Evolutionary conservation across 2,329 filamentous ascomycete genomes (phyloP), one percentile per base, ranked within the genome.

Genomic region (Colletotrichum theobromicola): DNA sequence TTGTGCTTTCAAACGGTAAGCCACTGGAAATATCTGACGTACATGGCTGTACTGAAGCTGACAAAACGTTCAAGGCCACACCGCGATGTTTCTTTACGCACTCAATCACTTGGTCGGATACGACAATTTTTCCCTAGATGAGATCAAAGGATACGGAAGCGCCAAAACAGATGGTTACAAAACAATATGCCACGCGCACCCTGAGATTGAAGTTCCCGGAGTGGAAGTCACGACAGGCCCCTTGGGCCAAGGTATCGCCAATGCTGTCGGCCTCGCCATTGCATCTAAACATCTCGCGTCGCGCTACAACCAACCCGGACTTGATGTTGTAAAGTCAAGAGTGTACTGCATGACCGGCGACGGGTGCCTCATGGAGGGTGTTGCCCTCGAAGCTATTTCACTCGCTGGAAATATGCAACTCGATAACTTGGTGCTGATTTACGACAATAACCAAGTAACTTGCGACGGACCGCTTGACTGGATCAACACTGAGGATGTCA

Each of bases 161-260:
- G 67, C 76, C 15, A 78, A 89, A 76, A 86, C 18, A 32, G 24
- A 53, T 2, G 62, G 62, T 3, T 64, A 64, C 62, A 66, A 68
- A 35, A 58, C 55, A 2, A 77, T 89, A 3, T 90, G 87, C 69
- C 89, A 87, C 3, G 88, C 86, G 0, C 89, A 88, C 75, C 89
- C 89, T 0, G 89, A 91, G 76, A 90, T 90, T 57, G 88, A 91
- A 76, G 82, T 87, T 50, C 85, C 88, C 21, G 89, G 89, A 2
- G 84, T 91, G 50, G 89, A 91, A 78, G 88, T 91, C 2, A 91
- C 89, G 0, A 91, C 89, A 0, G 89, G 89, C 0, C 89, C 89
- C 0, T 82, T 91, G 0, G 89, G 89, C 2, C 89, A 91, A 76
- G 89, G 89, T 12, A 81, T 91, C 9, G 87, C 89, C 10, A 91